Evolutionary conservation across 768 basidiomycete genomes (phyloP).

Genomic region (Boletus edulis): DNA sequence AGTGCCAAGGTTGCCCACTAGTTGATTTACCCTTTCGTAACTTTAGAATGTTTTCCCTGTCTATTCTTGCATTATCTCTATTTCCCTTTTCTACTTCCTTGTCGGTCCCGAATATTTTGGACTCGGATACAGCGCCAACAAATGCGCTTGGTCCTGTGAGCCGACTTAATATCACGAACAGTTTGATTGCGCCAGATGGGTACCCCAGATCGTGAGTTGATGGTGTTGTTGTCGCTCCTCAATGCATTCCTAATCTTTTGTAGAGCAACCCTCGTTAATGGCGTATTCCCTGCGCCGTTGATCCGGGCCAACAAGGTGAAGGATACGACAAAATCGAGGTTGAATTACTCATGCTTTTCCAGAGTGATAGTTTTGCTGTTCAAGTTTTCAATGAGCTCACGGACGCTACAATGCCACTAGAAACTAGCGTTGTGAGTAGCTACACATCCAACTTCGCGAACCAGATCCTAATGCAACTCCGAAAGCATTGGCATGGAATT

Average conservation of each 20-base stretch:
- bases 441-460: neutral
- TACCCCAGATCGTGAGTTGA: constrained; percentile 37
- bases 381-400: constrained; percentile 45
- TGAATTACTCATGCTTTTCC: neutral
- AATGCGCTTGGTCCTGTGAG: constrained; percentile 18
- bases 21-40: neutral
- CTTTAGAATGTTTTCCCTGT: constrained; percentile 2
- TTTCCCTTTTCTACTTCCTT: constrained; percentile 3
- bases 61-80: constrained; percentile 8
- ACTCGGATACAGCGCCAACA: neutral
- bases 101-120: neutral
- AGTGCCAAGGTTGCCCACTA: no score
- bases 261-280: constrained; percentile 44
- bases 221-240: neutral
- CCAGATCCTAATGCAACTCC: constrained; percentile 13
- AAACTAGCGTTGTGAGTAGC: constrained; percentile 40
- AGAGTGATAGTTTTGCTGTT: constrained; percentile 40
- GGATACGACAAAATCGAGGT: neutral
- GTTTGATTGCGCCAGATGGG: constrained; percentile 46
- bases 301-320: constrained; percentile 38
- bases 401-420: constrained; percentile 44
- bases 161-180: constrained; percentile 37
- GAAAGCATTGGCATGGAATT: constrained; percentile 34
- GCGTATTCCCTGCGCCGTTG: constrained; percentile 46
- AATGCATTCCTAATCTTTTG: neutral